Conservation (phyloP, 2,329 filamentous ascomycete genomes). For the Aspergillus pseudoglaucus region DNA sequence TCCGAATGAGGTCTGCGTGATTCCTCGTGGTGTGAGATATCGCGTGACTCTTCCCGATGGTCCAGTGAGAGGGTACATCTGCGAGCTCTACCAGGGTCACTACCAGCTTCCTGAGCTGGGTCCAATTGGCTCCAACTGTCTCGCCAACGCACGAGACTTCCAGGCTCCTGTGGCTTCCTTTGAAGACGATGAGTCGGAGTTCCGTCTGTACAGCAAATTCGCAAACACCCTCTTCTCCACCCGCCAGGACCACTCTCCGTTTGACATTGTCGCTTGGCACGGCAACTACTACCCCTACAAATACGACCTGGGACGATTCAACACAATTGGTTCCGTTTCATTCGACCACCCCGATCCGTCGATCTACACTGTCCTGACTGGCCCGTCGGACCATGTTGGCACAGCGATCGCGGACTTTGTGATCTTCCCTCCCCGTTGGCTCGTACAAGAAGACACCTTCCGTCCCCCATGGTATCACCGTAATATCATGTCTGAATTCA, state of each 20-base stretch:
- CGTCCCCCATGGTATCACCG: constrained; percentile 59
- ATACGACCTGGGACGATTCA: constrained; percentile 73
- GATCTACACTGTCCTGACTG: constrained; percentile 65
- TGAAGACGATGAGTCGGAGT: constrained; percentile 53
- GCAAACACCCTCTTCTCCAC: constrained; percentile 61
- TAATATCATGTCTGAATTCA: constrained; percentile 61
- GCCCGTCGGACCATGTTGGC: constrained; percentile 50
- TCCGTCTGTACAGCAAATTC: constrained; percentile 58
- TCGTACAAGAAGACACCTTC: constrained; percentile 56
- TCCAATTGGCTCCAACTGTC: constrained; percentile 65
- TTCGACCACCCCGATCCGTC: constrained; percentile 73
- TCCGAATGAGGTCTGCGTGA: constrained; percentile 70
- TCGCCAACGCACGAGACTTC: constrained; percentile 72
- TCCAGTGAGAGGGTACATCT: constrained; percentile 64
- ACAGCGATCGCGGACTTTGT: constrained; percentile 62
- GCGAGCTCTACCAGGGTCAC: constrained; percentile 68
- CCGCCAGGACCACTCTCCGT: constrained; percentile 63
- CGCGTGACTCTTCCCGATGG: constrained; percentile 59
- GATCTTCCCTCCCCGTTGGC: constrained; percentile 60
- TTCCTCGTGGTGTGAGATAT: constrained; percentile 66
- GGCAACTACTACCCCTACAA: constrained; percentile 76
- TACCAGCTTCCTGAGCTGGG: constrained; percentile 66
- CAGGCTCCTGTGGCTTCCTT: constrained; percentile 65
- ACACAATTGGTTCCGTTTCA: constrained; percentile 64
- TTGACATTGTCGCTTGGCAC: constrained; percentile 75